phyloP scores from a whole-genome alignment of 2,329 filamentous ascomycete genomes.

The Scedosporium aurantiacum region DNA sequence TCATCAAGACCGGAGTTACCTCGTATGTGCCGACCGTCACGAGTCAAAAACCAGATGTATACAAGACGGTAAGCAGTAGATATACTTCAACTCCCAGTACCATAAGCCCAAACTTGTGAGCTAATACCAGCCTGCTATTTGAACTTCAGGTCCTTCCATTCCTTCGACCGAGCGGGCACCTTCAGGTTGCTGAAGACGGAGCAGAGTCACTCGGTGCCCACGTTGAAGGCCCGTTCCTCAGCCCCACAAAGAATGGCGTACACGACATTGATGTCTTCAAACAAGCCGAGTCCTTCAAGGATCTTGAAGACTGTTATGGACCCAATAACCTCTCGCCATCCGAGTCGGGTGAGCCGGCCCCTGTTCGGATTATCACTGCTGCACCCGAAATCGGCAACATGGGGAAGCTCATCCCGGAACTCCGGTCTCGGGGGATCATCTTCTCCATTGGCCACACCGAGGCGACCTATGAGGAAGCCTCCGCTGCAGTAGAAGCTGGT shows the following conservation, averaged over 20 bases:
- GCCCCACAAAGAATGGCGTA: conserved; percentile 72
- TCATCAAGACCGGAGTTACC: conserved; percentile 74
- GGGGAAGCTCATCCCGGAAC: conserved; percentile 53
- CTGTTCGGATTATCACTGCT: conserved; percentile 72
- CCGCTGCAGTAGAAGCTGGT: conserved; percentile 58
- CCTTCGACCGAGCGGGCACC: conserved; percentile 58
- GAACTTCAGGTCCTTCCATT: conserved; percentile 53
- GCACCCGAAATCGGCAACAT: conserved; percentile 72
- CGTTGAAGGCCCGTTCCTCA: conserved; percentile 83
- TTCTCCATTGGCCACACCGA: conserved; percentile 81
- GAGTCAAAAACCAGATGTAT: conserved; percentile 70
- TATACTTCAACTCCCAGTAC: not conserved
- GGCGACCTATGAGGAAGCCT: conserved; percentile 74
- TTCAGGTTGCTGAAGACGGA: conserved; percentile 53
- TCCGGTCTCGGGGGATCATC: conserved; percentile 56
- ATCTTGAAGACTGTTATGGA: conserved; percentile 65
- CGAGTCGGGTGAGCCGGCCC: conserved; percentile 23
- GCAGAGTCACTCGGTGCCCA: conserved; percentile 84
- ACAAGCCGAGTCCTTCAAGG: conserved; percentile 49
- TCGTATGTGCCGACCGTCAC: conserved; percentile 79
- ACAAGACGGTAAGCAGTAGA: conserved; percentile 49
- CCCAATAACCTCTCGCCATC: conserved; percentile 46
- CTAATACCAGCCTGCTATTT: not conserved
- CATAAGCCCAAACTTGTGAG: not conserved
- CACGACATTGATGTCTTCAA: conserved; percentile 66